Evolutionary conservation across 192 early-diverging fungal species (phyloP).

Genomic region (Podila horticola): DNA sequence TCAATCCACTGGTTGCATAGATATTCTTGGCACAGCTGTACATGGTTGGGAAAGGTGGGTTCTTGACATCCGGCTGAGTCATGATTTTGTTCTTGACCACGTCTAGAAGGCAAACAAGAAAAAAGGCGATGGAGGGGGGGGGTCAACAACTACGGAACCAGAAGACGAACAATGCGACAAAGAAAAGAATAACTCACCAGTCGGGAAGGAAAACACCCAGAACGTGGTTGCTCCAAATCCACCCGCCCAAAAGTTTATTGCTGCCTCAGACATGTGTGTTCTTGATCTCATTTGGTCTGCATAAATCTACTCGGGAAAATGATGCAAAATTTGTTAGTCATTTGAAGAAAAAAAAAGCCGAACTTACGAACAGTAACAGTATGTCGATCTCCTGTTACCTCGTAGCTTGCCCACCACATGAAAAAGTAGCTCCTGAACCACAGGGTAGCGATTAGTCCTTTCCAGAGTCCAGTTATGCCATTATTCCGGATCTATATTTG

Average conservation of each 20-base stretch:
- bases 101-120: constrained; percentile 56
- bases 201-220: constrained; percentile 86
- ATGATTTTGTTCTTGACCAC: constrained; percentile 94
- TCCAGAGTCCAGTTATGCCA: constrained; percentile 84
- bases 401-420: constrained; percentile 65
- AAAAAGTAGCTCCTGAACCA: constrained; percentile 89
- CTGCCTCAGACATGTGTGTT: constrained; percentile 65
- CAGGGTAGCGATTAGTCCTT: constrained; percentile 86
- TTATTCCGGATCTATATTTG: constrained; percentile 70
- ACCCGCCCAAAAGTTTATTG: constrained; percentile 78
- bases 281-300: constrained; percentile 56
- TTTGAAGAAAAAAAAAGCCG: background rate
- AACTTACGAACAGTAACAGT: background rate
- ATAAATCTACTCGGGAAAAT: constrained; percentile 59
- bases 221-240: constrained; percentile 91
- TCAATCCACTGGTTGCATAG: constrained; percentile 76
- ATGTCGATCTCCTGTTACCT: constrained; percentile 36
- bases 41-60: constrained; percentile 68
- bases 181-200: constrained; percentile 51
- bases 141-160: no score
- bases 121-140: background rate
- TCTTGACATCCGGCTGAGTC: constrained; percentile 84
- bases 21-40: constrained; percentile 64
- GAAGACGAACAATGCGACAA: background rate
- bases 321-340: background rate